Conservation (phyloP, 73 alveolate genomes). For the Paramecium sexaurelia region DNA sequence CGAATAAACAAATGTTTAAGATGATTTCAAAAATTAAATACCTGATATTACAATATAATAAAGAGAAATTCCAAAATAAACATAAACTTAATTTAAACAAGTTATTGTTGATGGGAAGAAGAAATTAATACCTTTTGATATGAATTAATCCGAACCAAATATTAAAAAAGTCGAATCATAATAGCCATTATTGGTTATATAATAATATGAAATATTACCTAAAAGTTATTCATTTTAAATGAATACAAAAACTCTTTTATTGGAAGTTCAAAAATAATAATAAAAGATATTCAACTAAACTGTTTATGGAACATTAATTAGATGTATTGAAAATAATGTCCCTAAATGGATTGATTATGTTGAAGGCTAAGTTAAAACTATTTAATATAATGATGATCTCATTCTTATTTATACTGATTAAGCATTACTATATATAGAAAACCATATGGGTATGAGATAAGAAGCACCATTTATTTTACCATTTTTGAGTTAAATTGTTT, state of each 20-base stretch:
- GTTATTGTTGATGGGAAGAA: constrained; percentile 57
- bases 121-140: constrained; percentile 45
- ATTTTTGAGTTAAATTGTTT: not conserved
- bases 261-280: constrained; percentile 37
- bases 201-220: not conserved
- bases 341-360: constrained; percentile 60
- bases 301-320: not conserved
- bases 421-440: constrained; percentile 39
- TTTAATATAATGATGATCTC: not conserved
- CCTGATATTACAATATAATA: not conserved
- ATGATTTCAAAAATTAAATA: not conserved
- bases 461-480: constrained; percentile 57
- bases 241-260: not conserved
- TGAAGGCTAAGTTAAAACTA: constrained; percentile 49
- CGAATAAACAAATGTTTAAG: not conserved
- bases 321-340: not conserved
- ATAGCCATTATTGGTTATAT: not conserved
- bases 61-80: not conserved
- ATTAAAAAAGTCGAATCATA: not conserved
- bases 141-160: not conserved
- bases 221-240: not conserved
- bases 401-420: constrained; percentile 51
- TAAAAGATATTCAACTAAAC: not conserved
- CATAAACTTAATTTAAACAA: constrained; percentile 37
- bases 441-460: constrained; percentile 36